Conservation (phyloP, 2,329 filamentous ascomycete species). For the Acrodontium crateriforme region DNA sequence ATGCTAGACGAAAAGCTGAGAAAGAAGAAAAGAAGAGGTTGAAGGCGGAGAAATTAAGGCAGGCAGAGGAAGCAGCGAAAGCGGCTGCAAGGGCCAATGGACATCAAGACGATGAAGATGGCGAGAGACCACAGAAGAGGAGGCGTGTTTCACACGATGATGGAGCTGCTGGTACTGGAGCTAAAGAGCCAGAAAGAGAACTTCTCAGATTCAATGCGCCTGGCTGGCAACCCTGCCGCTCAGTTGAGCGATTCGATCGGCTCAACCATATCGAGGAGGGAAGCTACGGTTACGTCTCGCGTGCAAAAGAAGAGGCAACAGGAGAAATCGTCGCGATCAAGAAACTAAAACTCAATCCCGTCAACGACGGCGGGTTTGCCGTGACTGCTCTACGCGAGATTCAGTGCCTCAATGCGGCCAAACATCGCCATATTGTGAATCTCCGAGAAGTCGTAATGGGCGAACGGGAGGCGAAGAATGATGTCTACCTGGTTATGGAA, state of each 20-base stretch:
- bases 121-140: conserved; percentile 40
- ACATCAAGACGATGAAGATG: conserved; percentile 11
- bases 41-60: conserved; percentile 69
- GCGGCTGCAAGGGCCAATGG: conserved; percentile 20
- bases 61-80: conserved; percentile 40
- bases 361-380: conserved; percentile 63
- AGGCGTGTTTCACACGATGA: conserved; percentile 45
- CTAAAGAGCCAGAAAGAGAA: conserved; percentile 31
- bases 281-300: conserved; percentile 85
- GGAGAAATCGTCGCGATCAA: conserved; percentile 82
- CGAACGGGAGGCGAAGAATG: conserved; percentile 23
- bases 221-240: conserved; percentile 57
- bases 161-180: conserved; percentile 15
- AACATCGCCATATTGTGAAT: conserved; percentile 69
- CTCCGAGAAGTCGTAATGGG: conserved; percentile 62
- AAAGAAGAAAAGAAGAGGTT: conserved; percentile 80
- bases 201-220: conserved; percentile 59
- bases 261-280: conserved; percentile 97
- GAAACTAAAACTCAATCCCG: conserved; percentile 74
- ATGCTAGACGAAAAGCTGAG: conserved; percentile 59
- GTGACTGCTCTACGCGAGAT: conserved; percentile 92
- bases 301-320: conserved; percentile 60
- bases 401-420: conserved; percentile 68
- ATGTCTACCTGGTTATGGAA: conserved; percentile 88
- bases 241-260: conserved; percentile 78